Evolutionary conservation across 225 moss, liverwort and hornwort genomes (phyloP), one percentile per base, ranked within the genome.

Genomic region (Sphagnum contortum): DNA sequence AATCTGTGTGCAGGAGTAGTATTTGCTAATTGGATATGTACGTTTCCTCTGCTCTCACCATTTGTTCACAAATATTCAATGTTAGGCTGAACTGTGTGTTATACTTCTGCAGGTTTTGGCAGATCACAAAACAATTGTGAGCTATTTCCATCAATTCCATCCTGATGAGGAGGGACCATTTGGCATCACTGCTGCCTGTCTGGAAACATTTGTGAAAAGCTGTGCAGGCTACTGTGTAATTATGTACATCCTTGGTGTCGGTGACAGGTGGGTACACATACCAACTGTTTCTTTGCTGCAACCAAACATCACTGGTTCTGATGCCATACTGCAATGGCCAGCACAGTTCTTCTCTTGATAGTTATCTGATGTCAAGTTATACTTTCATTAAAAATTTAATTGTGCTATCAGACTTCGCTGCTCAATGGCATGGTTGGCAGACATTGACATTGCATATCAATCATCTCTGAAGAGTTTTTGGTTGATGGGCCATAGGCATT

Each of bases 161-260:
- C 76, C 91, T 14, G 94, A 95, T 66, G 86, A 79, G 54, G 79
- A 89, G 12, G 91, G 94, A 54, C 91, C 91, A 59, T 91, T 86
- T 71, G 94, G 94, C 75, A 91, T 95, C 63, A 84, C 85, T 14
- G 87, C 89, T 74, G 80, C 86, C 14, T 95, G 94, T 73, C 77
- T 95, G 70, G 91, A 95, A 74, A 95, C 94, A 66, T 95, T 95
- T 57, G 84, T 95, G 48, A 95, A 91, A 71, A 95, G 94, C 44
- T 95, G 94, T 71, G 94, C 94, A 64, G 94, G 94, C 57, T 95
- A 95, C 73, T 95, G 94, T 71, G 94, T 95, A 7, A 88, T 95
- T 60, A 95, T 95, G 94, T 95, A 95, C 76, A 95, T 95, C 66
- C 72, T 95, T 12, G 94, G 94, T 56, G 68, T 95, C 68, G 94